phyloP scores from a whole-genome alignment of 140 eudicot species.

The Bidens hawaiensis region DNA sequence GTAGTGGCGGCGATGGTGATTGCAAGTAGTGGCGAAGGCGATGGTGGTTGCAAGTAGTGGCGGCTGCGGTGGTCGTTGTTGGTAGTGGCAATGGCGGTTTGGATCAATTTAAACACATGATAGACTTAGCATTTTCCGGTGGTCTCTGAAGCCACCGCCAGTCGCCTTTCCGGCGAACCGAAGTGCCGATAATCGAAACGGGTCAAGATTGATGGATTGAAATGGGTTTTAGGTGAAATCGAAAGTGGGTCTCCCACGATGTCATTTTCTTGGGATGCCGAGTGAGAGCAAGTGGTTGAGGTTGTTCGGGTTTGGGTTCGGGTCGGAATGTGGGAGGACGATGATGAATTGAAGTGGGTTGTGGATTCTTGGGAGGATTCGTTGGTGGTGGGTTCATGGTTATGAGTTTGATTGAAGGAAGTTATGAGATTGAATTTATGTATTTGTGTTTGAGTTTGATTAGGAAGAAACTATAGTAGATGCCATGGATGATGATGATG shows the following conservation, averaged over 20 bases:
- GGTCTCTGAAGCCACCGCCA: too few species aligned
- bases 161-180: too few species aligned
- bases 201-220: neutral
- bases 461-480: constrained; percentile 22
- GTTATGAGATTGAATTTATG: neutral
- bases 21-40: too few species aligned
- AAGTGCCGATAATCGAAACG: too few species aligned
- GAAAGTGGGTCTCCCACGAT: constrained; percentile 62
- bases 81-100: too few species aligned
- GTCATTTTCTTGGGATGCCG: constrained; percentile 61
- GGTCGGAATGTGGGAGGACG: constrained; percentile 34
- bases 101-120: too few species aligned
- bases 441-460: too few species aligned
- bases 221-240: constrained; percentile 46
- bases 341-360: constrained; percentile 54
- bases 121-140: too few species aligned
- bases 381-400: constrained; percentile 41
- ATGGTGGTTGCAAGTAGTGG: too few species aligned
- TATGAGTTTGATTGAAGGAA: constrained; percentile 1
- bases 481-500: constrained; percentile 21
- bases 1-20: too few species aligned
- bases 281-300: constrained; percentile 41
- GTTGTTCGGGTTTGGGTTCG: constrained; percentile 34
- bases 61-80: too few species aligned
- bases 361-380: constrained; percentile 20